A percentile compares a stretch with the other conserved stretches of the same genome.
Conservation (phyloP, 2,329 filamentous ascomycete species). For the Zymoseptoria crescenta region DNA sequence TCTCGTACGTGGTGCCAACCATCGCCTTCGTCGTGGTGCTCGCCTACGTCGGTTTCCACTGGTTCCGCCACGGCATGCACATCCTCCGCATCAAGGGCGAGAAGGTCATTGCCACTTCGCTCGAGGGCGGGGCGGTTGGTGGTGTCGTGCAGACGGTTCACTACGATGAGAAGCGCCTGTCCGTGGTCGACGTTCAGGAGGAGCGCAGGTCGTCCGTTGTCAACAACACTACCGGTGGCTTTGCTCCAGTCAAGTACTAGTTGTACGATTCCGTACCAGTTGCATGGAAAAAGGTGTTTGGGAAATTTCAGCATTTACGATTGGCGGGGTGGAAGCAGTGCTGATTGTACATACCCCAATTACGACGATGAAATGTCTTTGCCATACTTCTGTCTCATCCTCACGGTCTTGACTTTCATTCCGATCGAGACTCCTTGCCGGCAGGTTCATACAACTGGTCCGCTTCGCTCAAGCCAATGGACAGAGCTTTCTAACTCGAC, state of each 20-base stretch:
- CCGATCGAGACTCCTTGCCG: neutral
- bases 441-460: neutral
- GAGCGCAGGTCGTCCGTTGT: constrained; percentile 22
- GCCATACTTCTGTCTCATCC: neutral
- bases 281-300: neutral
- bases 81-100: constrained; percentile 28
- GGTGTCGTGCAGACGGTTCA: constrained; percentile 28
- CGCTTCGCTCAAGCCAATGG: neutral
- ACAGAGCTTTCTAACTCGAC: neutral
- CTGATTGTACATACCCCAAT: neutral
- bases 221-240: constrained; percentile 24
- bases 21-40: constrained; percentile 37
- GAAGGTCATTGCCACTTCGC: constrained; percentile 22
- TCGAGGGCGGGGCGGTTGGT: constrained; percentile 28
- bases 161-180: constrained; percentile 29
- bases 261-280: neutral
- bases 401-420: neutral
- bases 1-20: constrained; percentile 39
- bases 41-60: constrained; percentile 28
- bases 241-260: constrained; percentile 4
- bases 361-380: neutral
- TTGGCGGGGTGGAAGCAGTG: neutral
- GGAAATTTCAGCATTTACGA: neutral
- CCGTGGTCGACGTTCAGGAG: constrained; percentile 20
- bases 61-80: constrained; percentile 27